A percentile compares a stretch with the other conserved stretches of the same genome.
phyloP scores from a whole-genome alignment of 2,329 filamentous ascomycete genomes.

The Nothomitra cinnamomea region DNA sequence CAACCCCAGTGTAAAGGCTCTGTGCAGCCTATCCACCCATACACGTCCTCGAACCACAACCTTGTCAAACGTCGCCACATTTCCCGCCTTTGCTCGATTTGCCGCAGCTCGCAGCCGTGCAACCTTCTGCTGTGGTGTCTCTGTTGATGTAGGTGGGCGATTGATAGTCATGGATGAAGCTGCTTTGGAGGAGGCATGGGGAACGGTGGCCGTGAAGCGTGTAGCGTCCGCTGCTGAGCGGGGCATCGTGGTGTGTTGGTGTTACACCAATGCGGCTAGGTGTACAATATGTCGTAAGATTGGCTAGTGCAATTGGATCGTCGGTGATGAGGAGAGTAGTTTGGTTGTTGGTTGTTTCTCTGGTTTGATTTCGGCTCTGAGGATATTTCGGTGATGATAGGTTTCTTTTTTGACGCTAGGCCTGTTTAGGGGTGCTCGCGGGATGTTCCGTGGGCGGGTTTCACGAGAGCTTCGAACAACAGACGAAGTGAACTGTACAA shows the following conservation, averaged over 20 bases:
- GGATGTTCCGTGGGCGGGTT: background rate
- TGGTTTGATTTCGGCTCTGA: background rate
- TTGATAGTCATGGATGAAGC: slow-evolving; percentile 24
- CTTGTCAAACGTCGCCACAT: slow-evolving; percentile 18
- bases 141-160: slow-evolving; percentile 13
- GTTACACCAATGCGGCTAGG: too few relatives aligned
- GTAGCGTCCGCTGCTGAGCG: slow-evolving; percentile 66
- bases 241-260: slow-evolving; percentile 26
- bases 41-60: slow-evolving; percentile 17
- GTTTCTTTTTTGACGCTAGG: background rate
- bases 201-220: slow-evolving; percentile 54
- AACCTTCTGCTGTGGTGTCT: slow-evolving; percentile 22
- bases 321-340: slow-evolving; percentile 8
- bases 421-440: background rate
- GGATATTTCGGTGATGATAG: background rate
- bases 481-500: too few relatives aligned
- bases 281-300: too few relatives aligned
- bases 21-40: slow-evolving; percentile 21
- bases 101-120: slow-evolving; percentile 20
- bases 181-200: slow-evolving; percentile 46
- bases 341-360: slow-evolving; percentile 4
- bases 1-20: slow-evolving; percentile 18
- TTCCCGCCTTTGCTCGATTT: slow-evolving; percentile 16
- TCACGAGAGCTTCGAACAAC: too few relatives aligned
- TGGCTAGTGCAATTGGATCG: too few relatives aligned